A percentile compares a stretch with the other conserved stretches of the same genome.
Evolutionary conservation across 2,329 filamentous ascomycete species (phyloP).

Genomic region (Lithohypha guttulata): DNA sequence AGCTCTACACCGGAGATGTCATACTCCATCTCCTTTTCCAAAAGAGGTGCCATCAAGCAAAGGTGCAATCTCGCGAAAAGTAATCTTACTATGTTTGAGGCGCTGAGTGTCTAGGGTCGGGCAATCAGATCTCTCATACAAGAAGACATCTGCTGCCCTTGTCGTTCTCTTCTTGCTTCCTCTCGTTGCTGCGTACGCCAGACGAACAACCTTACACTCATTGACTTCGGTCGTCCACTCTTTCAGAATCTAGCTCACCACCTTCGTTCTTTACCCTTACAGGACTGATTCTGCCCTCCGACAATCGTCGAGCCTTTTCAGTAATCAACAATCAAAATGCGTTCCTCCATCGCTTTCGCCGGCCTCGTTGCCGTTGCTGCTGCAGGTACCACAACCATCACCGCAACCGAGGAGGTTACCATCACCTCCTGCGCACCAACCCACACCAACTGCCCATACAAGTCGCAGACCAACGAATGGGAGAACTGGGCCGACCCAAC

Average conservation of each 20-base stretch:
- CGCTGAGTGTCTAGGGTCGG: not conserved
- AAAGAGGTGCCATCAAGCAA: not conserved
- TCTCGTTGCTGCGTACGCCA: constrained; percentile 5
- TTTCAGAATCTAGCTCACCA: constrained; percentile 20
- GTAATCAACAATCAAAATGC: constrained; percentile 18
- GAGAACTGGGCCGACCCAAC: not conserved
- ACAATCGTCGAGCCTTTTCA: constrained; percentile 10
- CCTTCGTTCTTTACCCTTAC: constrained; percentile 16
- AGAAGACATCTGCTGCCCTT: not conserved
- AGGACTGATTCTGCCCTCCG: constrained; percentile 11
- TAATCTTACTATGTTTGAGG: constrained; percentile 3
- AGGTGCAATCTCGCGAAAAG: constrained; percentile 7
- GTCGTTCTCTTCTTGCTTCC: not conserved
- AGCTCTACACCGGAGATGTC: too few relatives aligned
- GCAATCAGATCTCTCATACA: not conserved
- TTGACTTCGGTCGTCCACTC: constrained; percentile 23
- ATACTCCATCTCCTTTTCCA: constrained; percentile 10
- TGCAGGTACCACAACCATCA: constrained; percentile 34
- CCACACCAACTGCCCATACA: constrained; percentile 47
- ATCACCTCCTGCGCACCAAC: constrained; percentile 51
- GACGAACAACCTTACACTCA: constrained; percentile 8
- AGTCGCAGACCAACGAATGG: constrained; percentile 9
- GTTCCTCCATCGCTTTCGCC: constrained; percentile 25
- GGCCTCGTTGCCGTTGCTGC: constrained; percentile 26
- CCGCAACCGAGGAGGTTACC: constrained; percentile 49